Evolutionary conservation across 2,329 filamentous ascomycete species (phyloP).

Genomic region (Colletotrichum falcatum): DNA sequence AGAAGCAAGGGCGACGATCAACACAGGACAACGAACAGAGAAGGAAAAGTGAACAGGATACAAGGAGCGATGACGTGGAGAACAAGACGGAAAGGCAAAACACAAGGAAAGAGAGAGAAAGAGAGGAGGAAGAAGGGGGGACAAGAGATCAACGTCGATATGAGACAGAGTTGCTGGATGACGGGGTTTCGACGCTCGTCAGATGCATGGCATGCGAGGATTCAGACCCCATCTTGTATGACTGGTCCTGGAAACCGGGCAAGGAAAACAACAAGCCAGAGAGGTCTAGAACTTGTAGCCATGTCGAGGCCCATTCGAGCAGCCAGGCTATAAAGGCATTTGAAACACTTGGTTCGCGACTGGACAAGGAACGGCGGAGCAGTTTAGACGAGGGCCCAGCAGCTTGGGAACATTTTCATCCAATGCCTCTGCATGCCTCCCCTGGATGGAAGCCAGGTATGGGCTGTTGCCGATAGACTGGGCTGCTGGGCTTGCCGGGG

Average conservation of each 20-base stretch:
- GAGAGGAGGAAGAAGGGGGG: slow-evolving; percentile 16
- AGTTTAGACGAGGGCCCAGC: slow-evolving; percentile 22
- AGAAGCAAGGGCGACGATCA: slow-evolving; percentile 24
- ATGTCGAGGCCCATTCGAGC: slow-evolving; percentile 28
- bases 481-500: not conserved
- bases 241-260: slow-evolving; percentile 11
- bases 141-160: slow-evolving; percentile 34
- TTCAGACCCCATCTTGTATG: slow-evolving; percentile 38
- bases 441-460: not conserved
- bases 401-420: slow-evolving; percentile 26
- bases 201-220: slow-evolving; percentile 24
- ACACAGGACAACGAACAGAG: slow-evolving; percentile 16
- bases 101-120: slow-evolving; percentile 24
- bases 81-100: slow-evolving; percentile 27
- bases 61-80: slow-evolving; percentile 13
- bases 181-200: slow-evolving; percentile 35
- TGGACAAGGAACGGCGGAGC: slow-evolving; percentile 20
- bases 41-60: not conserved
- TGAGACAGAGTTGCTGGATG: slow-evolving; percentile 18
- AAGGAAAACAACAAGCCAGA: not conserved
- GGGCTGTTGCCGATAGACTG: not conserved
- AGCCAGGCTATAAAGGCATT: slow-evolving; percentile 37
- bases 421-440: slow-evolving; percentile 25
- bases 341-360: slow-evolving; percentile 29
- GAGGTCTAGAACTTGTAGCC: slow-evolving; percentile 25